These are phyloP conservation scores for Fusarium humuli DNA, from an alignment of 2,329 filamentous ascomycete species.

Conservation along the genomic window DNA sequence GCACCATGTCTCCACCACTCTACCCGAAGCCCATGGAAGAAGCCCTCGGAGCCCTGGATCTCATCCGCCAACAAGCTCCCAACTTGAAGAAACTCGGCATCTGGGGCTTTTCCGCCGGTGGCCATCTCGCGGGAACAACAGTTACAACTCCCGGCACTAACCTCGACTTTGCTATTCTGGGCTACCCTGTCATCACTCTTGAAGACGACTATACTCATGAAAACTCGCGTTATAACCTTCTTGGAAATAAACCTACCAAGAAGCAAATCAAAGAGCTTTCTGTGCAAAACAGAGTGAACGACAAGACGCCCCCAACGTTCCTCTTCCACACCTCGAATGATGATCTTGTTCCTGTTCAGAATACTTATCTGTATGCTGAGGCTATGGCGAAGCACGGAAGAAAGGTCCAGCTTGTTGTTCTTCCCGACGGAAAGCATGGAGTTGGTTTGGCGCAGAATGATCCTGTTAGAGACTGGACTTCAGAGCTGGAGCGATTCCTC, in stretches of 20 bases:
- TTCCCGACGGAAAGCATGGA: conserved; percentile 29
- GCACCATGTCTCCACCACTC: conserved; percentile 20
- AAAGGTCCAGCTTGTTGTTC: conserved; percentile 15
- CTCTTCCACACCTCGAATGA: conserved; percentile 37
- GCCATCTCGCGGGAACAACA: conserved; percentile 32
- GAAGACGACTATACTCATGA: conserved; percentile 28
- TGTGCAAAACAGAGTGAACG: conserved; percentile 23
- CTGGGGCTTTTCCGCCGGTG: conserved; percentile 36
- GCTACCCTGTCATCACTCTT: conserved; percentile 31
- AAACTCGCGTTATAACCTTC: conserved; percentile 28
- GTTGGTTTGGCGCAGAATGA: conserved; percentile 28
- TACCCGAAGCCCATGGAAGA: conserved; percentile 31
- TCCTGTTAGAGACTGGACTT: conserved; percentile 30
- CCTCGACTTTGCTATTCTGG: conserved; percentile 34
- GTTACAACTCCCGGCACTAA: conserved; percentile 22
- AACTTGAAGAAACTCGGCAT: conserved; percentile 21
- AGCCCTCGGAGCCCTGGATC: conserved; percentile 20
- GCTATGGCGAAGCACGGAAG: conserved; percentile 26
- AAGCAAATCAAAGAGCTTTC: conserved; percentile 26
- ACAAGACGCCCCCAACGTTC: conserved; percentile 23
- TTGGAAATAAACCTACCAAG: conserved; percentile 14
- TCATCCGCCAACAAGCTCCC: conserved; percentile 18
- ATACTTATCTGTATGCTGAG: conserved; percentile 25
- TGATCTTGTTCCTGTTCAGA: conserved; percentile 26
- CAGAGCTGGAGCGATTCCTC: conserved; percentile 27